These are phyloP conservation scores for Ascochyta viciae-villosae DNA, from an alignment of 2,329 filamentous ascomycete species.

Conservation along the genomic window DNA sequence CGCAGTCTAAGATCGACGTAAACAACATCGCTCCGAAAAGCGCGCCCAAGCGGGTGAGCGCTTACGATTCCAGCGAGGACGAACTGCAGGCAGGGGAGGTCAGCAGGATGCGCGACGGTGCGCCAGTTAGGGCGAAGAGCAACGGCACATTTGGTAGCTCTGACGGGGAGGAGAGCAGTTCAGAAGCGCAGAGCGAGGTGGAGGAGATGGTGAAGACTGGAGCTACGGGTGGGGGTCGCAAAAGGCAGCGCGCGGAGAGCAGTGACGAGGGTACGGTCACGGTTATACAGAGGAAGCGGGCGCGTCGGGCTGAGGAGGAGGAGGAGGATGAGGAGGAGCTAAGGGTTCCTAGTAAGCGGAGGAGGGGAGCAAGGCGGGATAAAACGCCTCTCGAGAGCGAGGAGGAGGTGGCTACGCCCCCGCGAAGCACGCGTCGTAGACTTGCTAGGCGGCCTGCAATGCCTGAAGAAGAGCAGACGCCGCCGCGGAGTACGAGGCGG, in stretches of 20 bases:
- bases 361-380: constrained; percentile 4
- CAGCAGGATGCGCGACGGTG: constrained; percentile 26
- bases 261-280: constrained; percentile 21
- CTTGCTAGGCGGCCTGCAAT: constrained; percentile 5
- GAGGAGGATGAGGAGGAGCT: constrained; percentile 5
- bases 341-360: constrained; percentile 14
- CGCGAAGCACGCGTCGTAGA: constrained; percentile 16
- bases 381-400: constrained; percentile 11
- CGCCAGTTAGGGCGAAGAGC: constrained; percentile 23
- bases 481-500: constrained; percentile 7
- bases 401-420: constrained; percentile 13
- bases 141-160: constrained; percentile 38
- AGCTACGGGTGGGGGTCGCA: constrained; percentile 15
- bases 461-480: constrained; percentile 11
- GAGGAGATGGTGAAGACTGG: constrained; percentile 8
- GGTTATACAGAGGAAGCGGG: constrained; percentile 21
- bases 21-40: constrained; percentile 40
- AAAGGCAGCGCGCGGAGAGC: constrained; percentile 24
- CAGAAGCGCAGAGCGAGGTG: constrained; percentile 21
- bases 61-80: constrained; percentile 35
- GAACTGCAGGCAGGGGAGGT: constrained; percentile 27
- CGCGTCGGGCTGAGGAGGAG: constrained; percentile 6
- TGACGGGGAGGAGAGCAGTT: constrained; percentile 18
- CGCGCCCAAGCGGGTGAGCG: constrained; percentile 16
- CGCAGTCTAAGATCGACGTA: constrained; percentile 29